Conservation (phyloP, 192 early-diverging fungal genomes). For the Backusella liffmaniae region DNA sequence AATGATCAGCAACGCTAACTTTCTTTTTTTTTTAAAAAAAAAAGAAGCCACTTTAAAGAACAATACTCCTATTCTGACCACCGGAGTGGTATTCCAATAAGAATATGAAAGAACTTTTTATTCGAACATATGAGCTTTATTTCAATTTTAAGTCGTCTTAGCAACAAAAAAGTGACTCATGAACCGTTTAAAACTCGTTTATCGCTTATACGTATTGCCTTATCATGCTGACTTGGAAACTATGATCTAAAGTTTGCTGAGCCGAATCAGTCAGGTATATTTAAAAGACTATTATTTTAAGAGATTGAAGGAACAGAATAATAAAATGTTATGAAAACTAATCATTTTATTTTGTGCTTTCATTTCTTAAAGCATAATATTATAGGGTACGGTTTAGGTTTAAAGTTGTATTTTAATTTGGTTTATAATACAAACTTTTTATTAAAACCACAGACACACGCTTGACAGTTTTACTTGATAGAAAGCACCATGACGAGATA, state of each 20-base stretch:
- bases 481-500: too few species aligned
- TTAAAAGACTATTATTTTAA: neutral
- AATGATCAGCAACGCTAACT: neutral
- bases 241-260: neutral
- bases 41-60: neutral
- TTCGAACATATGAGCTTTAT: neutral
- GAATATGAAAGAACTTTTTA: neutral
- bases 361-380: neutral
- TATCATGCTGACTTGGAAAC: neutral
- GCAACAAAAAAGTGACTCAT: neutral
- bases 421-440: too few species aligned
- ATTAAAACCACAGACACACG: too few species aligned
- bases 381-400: too few species aligned
- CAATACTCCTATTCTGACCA: neutral
- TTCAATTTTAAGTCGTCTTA: neutral
- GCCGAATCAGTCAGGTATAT: neutral
- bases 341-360: neutral
- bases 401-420: too few species aligned
- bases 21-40: neutral
- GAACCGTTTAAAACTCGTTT: neutral
- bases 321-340: neutral
- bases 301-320: neutral
- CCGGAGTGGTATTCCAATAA: neutral
- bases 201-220: neutral
- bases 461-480: too few species aligned